Evolutionary conservation across 148 eudicot genomes (phyloP), one percentile per base, ranked within the genome.

Genomic region (Tetragonia tetragonoides): DNA sequence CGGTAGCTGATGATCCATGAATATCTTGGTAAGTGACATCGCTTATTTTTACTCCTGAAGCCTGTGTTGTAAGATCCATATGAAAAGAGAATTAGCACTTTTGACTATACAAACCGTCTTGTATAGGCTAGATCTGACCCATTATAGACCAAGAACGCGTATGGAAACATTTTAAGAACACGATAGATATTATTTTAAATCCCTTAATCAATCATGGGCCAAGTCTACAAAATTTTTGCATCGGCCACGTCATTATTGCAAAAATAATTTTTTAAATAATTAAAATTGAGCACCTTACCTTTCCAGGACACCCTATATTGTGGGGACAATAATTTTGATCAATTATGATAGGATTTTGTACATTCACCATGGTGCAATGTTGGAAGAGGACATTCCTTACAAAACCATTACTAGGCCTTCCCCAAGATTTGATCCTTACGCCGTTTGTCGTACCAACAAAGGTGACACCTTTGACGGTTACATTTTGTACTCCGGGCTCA

Each of bases 381-480:
- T 88, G 84, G 68, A 88, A 86, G 21, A 73, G 41, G 7, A 86
- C 83, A 44, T 80, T 70, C 9, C 60, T 78, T 14, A 88, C 90
- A 41, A 78, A 88, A 10, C 81, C 84, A 41, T 73, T 68, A 66
- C 88, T 86, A 16, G 88, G 84, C 68, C 82, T 86, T 70, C 79
- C 90, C 88, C 87, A 88, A n/a, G 88, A 78, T 69, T 88, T 88
- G 18, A 88, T 84, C 60, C 88, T 82, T 38, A 80, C 84, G 24
- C 90, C 90, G 53, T 88, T 88, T 38, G 74, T 39, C 0, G 88
- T 88, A 10, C 83, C 81, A 0, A 64, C 82, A 47, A 88, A 86
- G 6, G 79, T 86, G 3, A 66, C 81, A 9, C 46, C 70, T 76
- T 61, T 86, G 0, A 86, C 88, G 2, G 90, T 88, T 56, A 88